Evolutionary conservation across 345 rosid genomes (phyloP).

Genomic region (Sapria himalayana): DNA sequence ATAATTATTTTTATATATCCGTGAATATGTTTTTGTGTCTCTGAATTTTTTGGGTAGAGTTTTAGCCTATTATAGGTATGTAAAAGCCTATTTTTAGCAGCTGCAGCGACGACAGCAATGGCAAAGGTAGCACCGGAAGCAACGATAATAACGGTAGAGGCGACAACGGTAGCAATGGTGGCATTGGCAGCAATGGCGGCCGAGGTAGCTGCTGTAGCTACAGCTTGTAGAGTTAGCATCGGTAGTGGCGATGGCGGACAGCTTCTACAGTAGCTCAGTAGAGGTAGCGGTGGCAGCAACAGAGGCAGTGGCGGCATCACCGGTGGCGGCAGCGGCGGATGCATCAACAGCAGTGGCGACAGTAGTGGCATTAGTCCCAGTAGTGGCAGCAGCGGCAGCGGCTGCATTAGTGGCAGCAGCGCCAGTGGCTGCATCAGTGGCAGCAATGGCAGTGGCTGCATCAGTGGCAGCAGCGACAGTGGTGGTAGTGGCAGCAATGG

Average conservation of each 20-base stretch:
- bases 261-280: not conserved
- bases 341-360: too few species aligned
- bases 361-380: not conserved
- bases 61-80: too few species aligned
- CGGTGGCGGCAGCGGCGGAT: not conserved
- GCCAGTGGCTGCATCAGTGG: not conserved
- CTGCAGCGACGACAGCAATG: not conserved
- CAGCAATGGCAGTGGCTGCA: not conserved
- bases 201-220: not conserved
- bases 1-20: too few species aligned
- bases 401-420: not conserved
- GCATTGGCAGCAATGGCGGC: not conserved
- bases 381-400: not conserved
- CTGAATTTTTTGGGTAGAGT: too few species aligned
- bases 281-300: not conserved
- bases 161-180: not conserved
- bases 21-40: too few species aligned
- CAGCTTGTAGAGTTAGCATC: not conserved
- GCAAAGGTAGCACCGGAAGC: not conserved
- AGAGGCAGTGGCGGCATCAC: not conserved
- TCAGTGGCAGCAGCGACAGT: not conserved
- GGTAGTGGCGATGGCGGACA: not conserved
- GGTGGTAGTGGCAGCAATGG: not conserved
- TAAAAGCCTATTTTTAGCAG: too few species aligned
- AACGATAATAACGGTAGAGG: not conserved